phyloP scores from a whole-genome alignment of 2,329 filamentous ascomycete genomes.

The Penicillium sp. region DNA sequence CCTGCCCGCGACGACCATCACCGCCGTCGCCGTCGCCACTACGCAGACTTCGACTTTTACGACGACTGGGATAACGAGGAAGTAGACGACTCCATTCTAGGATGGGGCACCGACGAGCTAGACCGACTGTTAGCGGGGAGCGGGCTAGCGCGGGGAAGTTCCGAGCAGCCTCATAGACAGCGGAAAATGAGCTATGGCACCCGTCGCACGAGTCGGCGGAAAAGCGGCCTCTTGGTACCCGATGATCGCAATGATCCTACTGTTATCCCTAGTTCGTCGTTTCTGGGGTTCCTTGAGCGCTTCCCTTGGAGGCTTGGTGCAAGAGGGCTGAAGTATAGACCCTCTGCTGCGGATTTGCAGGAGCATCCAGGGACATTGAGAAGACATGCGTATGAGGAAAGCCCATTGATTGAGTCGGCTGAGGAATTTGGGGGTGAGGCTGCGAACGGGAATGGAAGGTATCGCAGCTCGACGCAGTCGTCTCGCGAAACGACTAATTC shows the following conservation, averaged over 20 bases:
- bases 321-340: slow-evolving; percentile 80
- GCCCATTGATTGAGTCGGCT: slow-evolving; percentile 72
- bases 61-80: slow-evolving; percentile 87
- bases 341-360: slow-evolving; percentile 86
- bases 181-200: slow-evolving; percentile 90
- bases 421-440: slow-evolving; percentile 49
- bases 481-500: slow-evolving; percentile 86
- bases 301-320: slow-evolving; percentile 85
- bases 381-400: slow-evolving; percentile 60
- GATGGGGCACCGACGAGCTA: slow-evolving; percentile 84
- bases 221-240: slow-evolving; percentile 58
- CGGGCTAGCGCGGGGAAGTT: slow-evolving; percentile 45
- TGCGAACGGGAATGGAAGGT: slow-evolving; percentile 36
- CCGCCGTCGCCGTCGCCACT: slow-evolving; percentile 68
- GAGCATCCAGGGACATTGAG: slow-evolving; percentile 73
- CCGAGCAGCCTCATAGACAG: slow-evolving; percentile 72
- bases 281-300: slow-evolving; percentile 81
- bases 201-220: slow-evolving; percentile 61
- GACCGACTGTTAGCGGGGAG: slow-evolving; percentile 79
- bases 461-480: slow-evolving; percentile 77
- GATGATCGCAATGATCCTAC: slow-evolving; percentile 72
- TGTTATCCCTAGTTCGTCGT: slow-evolving; percentile 84
- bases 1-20: slow-evolving; percentile 76
- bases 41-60: slow-evolving; percentile 95
- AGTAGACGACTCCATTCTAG: slow-evolving; percentile 64